These are phyloP conservation scores for Hirschfeldia incana DNA, from an alignment of 345 rosid species.

Conservation along the genomic window DNA sequence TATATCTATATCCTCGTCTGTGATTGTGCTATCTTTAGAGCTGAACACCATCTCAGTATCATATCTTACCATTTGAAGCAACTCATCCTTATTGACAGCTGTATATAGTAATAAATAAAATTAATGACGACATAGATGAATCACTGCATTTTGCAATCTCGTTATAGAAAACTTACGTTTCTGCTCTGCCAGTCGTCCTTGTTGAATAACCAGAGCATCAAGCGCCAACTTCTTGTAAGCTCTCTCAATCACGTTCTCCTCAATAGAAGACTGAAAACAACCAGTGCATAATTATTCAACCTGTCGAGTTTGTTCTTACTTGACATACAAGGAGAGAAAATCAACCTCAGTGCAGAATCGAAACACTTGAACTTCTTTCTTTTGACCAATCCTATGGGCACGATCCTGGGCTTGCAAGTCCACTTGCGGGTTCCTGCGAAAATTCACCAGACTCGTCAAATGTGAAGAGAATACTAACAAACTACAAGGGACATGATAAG, in stretches of 20 bases:
- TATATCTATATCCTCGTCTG: slow-evolving; percentile 98
- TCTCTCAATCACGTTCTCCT: slow-evolving; percentile 98
- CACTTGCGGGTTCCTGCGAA: slow-evolving; percentile 93
- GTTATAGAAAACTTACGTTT: slow-evolving; percentile 54
- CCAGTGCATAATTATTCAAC: slow-evolving; percentile 6
- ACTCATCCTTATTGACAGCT: slow-evolving; percentile 99
- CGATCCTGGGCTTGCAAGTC: slow-evolving; percentile 99
- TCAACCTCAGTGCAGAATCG: slow-evolving; percentile 95
- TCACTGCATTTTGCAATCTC: background rate
- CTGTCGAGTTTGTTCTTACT: background rate
- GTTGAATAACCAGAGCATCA: slow-evolving; percentile 97
- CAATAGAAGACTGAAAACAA: slow-evolving; percentile 83
- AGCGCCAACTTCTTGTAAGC: slow-evolving; percentile 98
- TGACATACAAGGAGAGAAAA: background rate
- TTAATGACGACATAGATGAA: background rate
- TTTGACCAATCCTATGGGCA: slow-evolving; percentile 98
- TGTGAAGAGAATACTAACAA: slow-evolving; percentile 8
- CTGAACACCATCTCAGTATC: slow-evolving; percentile 99
- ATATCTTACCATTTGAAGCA: slow-evolving; percentile 99
- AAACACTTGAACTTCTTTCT: slow-evolving; percentile 99
- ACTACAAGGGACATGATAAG: slow-evolving; percentile 10
- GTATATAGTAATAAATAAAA: slow-evolving; percentile 22
- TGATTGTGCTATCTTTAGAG: slow-evolving; percentile 96
- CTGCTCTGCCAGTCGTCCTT: slow-evolving; percentile 97
- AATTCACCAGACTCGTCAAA: slow-evolving; percentile 35